A percentile compares a stretch with the other conserved stretches of the same genome.
phyloP scores from a whole-genome alignment of 2,329 filamentous ascomycete genomes.

The Tolypocladium album region DNA sequence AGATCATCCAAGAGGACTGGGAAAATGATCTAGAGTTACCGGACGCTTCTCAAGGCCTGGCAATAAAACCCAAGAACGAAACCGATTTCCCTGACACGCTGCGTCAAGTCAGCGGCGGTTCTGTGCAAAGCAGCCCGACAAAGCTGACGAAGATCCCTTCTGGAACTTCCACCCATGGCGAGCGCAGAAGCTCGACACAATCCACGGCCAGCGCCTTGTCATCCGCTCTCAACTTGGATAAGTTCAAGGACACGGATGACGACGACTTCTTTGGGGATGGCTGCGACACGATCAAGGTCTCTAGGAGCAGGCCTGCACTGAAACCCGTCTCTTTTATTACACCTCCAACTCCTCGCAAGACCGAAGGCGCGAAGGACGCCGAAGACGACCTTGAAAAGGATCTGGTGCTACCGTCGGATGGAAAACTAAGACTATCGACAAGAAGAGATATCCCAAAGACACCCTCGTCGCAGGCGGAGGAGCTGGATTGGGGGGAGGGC shows the following conservation, averaged over 20 bases:
- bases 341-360: conserved; percentile 43
- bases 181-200: conserved; percentile 18
- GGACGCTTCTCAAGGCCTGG: conserved; percentile 44
- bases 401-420: conserved; percentile 58
- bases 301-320: conserved; percentile 43
- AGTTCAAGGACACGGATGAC: conserved; percentile 52
- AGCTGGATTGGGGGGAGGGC: conserved; percentile 89
- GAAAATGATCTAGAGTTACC: conserved; percentile 67
- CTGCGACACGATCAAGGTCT: conserved; percentile 55
- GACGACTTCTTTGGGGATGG: conserved; percentile 55
- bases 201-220: conserved; percentile 24
- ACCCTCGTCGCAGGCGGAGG: conserved; percentile 52
- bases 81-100: conserved; percentile 56
- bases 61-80: conserved; percentile 53
- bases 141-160: conserved; percentile 22
- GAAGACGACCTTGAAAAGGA: conserved; percentile 64
- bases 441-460: conserved; percentile 52
- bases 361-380: conserved; percentile 18
- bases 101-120: conserved; percentile 52
- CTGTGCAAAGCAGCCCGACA: conserved; percentile 40
- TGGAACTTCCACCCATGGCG: conserved; percentile 11
- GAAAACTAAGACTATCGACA: conserved; percentile 54
- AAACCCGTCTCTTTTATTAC: conserved; percentile 44
- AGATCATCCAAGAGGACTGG: conserved; percentile 70
- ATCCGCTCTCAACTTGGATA: conserved; percentile 47